Evolutionary conservation across 345 rosid species (phyloP).

Genomic region (Lumnitzera racemosa): DNA sequence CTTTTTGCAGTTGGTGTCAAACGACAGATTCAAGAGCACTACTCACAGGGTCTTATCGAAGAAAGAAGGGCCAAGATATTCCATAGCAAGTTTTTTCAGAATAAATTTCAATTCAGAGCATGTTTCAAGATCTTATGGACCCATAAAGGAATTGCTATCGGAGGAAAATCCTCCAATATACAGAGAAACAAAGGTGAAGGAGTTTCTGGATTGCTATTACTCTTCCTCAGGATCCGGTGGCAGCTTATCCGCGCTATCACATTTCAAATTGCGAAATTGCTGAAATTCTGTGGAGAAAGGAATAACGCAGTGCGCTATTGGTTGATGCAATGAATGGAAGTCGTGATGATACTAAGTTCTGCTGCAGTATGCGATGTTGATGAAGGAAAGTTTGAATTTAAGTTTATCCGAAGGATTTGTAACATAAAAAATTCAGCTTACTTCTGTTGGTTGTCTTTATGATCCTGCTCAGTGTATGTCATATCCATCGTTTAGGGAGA

Average conservation of each 20-base stretch:
- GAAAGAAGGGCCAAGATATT: not conserved
- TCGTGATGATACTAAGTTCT: no score
- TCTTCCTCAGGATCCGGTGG: constrained; percentile 12
- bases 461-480: no score
- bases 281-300: not conserved
- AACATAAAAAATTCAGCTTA: no score
- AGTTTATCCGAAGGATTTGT: no score
- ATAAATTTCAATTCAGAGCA: not conserved
- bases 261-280: not conserved
- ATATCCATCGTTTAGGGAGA: no score
- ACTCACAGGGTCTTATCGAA: not conserved
- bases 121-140: constrained; percentile 17
- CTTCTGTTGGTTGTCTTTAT: no score
- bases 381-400: no score
- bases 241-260: not conserved
- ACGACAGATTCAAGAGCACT: no score
- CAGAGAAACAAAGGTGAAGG: constrained; percentile 25
- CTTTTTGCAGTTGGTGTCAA: no score
- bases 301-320: no score
- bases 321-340: no score
- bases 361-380: no score
- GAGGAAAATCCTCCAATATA: constrained; percentile 23
- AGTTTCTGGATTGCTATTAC: constrained; percentile 14
- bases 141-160: constrained; percentile 29
- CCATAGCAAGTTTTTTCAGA: constrained; percentile 5